Base-by-base conservation (phyloP, 768 basidiomycete species). In the Dentipellis fragilis region DNA sequence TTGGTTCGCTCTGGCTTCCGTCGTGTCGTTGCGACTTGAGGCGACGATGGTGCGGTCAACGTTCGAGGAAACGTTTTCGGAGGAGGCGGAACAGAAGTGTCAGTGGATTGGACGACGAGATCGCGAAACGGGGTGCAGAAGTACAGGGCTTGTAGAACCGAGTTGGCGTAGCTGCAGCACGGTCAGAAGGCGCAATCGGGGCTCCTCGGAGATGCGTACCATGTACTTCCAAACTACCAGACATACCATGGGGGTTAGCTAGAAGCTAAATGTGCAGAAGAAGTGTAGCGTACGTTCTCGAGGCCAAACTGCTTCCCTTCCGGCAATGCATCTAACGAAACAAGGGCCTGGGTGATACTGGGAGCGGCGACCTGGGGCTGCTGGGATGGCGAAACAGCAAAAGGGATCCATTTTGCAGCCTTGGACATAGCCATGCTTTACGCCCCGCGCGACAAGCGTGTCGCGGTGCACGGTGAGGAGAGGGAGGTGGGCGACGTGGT, bases 101-200 rank as follows among this genome's bases (percentile, higher is more conserved):
- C 87, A 53, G 73, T 64, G 57, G 77, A 75, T 62, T 86, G 89
- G n/a, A 87, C 72, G 62, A 97, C 77, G 56, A 96, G 88, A 51
- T 94, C 87, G 51, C 94, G 81, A 68, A 99, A 97, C 1, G 95
- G 94, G 21, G 80, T 73, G 68, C 93, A 97, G 69, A 94, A 95
- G 73, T 97, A 99, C 54, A 98, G 80, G 0, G 96, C 86, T 69
- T 99, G 95, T 14, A 99, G 78, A 21, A 99, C 93, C n/a, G 95
- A 96, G 71, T 98, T 99, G 73, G 89, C 93, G 71, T 99, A 99
- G 73, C 93, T 93, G 68, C 16, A 50, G 38, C 14, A 4, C n/a
- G 38, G 42, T 23, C 23, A 22, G 38, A 22, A 10, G n/a, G 46
- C 23, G 14, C 35, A 34, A 6, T n/a, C 11, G 14, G 49, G 35